A percentile compares a stretch with the other conserved stretches of the same genome.
Evolutionary conservation across 176 grass and related monocot species (phyloP).

Genomic region (Calamus simplicifolius): DNA sequence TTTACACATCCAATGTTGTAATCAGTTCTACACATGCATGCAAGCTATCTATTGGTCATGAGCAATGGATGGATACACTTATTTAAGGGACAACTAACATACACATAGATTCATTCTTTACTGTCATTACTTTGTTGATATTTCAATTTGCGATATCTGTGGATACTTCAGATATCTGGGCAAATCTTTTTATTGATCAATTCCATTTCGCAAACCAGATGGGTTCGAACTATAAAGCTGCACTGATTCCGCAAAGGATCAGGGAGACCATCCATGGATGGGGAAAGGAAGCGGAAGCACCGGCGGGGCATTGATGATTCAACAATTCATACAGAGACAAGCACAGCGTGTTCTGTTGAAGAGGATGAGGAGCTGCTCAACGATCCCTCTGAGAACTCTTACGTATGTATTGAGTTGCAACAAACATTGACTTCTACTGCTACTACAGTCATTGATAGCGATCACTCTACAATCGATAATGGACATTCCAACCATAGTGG

Average conservation of each 20-base stretch:
- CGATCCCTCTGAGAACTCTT: slow-evolving; percentile 23
- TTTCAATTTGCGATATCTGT: no score
- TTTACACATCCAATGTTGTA: no score
- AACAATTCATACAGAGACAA: slow-evolving; percentile 73
- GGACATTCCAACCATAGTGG: not conserved
- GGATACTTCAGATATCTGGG: no score
- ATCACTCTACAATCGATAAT: not conserved
- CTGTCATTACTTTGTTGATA: no score
- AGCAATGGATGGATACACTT: no score
- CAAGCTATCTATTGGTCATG: no score
- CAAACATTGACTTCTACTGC: slow-evolving; percentile 1
- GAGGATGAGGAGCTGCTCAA: slow-evolving; percentile 37
- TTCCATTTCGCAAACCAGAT: slow-evolving; percentile 40
- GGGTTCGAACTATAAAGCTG: slow-evolving; percentile 97
- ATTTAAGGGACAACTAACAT: no score
- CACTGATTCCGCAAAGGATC: slow-evolving; percentile 66
- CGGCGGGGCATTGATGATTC: slow-evolving; percentile 49
- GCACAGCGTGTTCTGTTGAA: slow-evolving; percentile 87
- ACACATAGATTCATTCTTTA: no score
- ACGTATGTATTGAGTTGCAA: slow-evolving; percentile 54
- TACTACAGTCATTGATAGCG: not conserved
- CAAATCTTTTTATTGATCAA: not conserved
- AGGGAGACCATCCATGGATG: slow-evolving; percentile 83
- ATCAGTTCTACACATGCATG: no score
- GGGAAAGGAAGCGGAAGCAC: slow-evolving; percentile 62